Conservation (phyloP, 2,329 filamentous ascomycete genomes). For the Nakataea oryzae region DNA sequence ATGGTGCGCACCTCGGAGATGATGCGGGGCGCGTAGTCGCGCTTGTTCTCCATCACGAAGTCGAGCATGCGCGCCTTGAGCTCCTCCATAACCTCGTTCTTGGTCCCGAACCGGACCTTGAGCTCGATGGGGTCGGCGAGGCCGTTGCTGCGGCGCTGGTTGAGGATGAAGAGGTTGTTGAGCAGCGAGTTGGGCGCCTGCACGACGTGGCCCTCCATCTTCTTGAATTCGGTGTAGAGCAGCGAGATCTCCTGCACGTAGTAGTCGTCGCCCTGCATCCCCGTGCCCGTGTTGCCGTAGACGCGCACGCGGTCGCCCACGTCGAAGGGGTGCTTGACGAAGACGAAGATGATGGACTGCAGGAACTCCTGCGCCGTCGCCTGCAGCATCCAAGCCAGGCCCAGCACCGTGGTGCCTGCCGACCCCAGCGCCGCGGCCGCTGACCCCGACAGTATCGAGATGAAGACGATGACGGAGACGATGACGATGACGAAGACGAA, state of each 20-base stretch:
- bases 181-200: slow-evolving; percentile 92
- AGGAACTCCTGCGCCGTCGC: slow-evolving; percentile 90
- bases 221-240: slow-evolving; percentile 95
- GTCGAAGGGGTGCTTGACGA: slow-evolving; percentile 95
- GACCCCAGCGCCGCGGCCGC: slow-evolving; percentile 88
- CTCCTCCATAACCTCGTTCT: slow-evolving; percentile 69
- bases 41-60: slow-evolving; percentile 76
- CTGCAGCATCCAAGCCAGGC: slow-evolving; percentile 85
- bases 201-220: slow-evolving; percentile 94
- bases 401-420: slow-evolving; percentile 76
- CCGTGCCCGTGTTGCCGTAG: slow-evolving; percentile 79
- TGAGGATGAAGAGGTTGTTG: slow-evolving; percentile 89
- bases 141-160: slow-evolving; percentile 81
- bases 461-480: slow-evolving; percentile 74
- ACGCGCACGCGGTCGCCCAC: slow-evolving; percentile 88
- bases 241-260: slow-evolving; percentile 92
- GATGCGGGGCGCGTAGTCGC: slow-evolving; percentile 51
- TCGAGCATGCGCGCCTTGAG: slow-evolving; percentile 72
- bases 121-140: slow-evolving; percentile 80
- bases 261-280: slow-evolving; percentile 78
- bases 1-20: slow-evolving; percentile 63
- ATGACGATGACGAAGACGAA: slow-evolving; percentile 79
- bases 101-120: slow-evolving; percentile 80
- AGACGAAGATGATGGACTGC: slow-evolving; percentile 89
- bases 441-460: slow-evolving; percentile 81